A percentile compares a stretch with the other conserved stretches of the same genome.
Evolutionary conservation across 495 filamentous ascomycete species (phyloP).

Genomic region (Talaromyces proteolyticus): DNA sequence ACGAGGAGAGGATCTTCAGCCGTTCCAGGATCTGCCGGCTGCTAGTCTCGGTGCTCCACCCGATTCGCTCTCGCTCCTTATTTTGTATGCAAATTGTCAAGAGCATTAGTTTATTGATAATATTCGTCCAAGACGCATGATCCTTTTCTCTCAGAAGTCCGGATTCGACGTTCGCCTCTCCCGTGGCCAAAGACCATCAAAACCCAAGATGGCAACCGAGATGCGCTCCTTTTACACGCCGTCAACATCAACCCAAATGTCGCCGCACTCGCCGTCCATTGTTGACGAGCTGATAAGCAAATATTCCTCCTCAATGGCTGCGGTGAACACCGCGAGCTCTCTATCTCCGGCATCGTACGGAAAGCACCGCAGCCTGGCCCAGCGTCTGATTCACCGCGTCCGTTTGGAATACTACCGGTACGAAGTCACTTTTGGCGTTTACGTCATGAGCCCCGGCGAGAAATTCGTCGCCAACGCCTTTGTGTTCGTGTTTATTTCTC

Average conservation of each 20-base stretch:
- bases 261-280: constrained; percentile 24
- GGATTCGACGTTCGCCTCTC: not conserved
- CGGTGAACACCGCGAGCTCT: constrained; percentile 7
- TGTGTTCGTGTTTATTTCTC: constrained; percentile 25
- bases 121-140: too few relatives aligned
- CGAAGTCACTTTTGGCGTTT: constrained; percentile 67
- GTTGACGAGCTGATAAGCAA: constrained; percentile 33
- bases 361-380: constrained; percentile 19
- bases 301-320: constrained; percentile 29
- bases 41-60: too few relatives aligned
- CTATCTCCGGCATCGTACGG: constrained; percentile 9
- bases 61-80: too few relatives aligned
- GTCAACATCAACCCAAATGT: constrained; percentile 22
- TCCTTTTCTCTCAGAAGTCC: too few relatives aligned
- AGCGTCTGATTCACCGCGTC: constrained; percentile 44
- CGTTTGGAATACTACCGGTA: constrained; percentile 69
- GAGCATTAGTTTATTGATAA: too few relatives aligned
- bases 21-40: too few relatives aligned
- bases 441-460: constrained; percentile 67
- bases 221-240: constrained; percentile 35
- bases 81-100: too few relatives aligned
- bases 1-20: too few relatives aligned
- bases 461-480: constrained; percentile 62
- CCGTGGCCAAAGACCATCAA: too few relatives aligned
- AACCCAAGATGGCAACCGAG: constrained; percentile 25